A percentile compares a stretch with the other conserved stretches of the same genome.
Conservation (phyloP, 228 moss, liverwort and hornwort genomes). For the Sphagnum fallax region DNA sequence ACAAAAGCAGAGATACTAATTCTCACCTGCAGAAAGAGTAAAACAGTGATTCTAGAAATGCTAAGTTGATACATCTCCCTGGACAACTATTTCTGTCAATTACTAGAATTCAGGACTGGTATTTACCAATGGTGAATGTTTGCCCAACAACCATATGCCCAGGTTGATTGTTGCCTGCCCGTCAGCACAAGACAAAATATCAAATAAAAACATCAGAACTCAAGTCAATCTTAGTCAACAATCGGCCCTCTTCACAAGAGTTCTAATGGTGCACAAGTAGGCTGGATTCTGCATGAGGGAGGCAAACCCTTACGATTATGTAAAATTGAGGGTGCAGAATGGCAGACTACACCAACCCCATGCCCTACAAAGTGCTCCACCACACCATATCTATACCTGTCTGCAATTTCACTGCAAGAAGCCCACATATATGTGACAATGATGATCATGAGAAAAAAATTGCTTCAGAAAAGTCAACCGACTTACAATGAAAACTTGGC, state of each 20-base stretch:
- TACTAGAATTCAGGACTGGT: no score
- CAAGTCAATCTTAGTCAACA: no score
- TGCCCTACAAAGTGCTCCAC: slow-evolving; percentile 97
- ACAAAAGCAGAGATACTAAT: no score
- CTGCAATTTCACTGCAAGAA: slow-evolving; percentile 66
- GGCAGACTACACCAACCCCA: slow-evolving; percentile 84
- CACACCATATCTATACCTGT: slow-evolving; percentile 76
- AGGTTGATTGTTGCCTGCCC: slow-evolving; percentile 73
- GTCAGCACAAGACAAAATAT: background rate
- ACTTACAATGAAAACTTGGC: no score
- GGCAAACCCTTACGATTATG: slow-evolving; percentile 55
- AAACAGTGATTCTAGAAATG: no score
- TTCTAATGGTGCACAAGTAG: no score
- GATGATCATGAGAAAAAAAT: background rate
- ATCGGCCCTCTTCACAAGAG: no score
- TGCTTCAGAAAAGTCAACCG: background rate
- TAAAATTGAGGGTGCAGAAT: slow-evolving; percentile 84
- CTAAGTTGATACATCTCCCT: no score
- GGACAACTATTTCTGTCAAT: no score
- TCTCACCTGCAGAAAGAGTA: no score
- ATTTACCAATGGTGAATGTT: slow-evolving; percentile 90
- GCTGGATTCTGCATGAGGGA: background rate
- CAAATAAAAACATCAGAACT: background rate
- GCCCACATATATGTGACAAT: background rate
- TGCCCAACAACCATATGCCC: slow-evolving; percentile 85